phyloP scores from a whole-genome alignment of 2,329 filamentous ascomycete species.

The Aspergillus fischeri region DNA sequence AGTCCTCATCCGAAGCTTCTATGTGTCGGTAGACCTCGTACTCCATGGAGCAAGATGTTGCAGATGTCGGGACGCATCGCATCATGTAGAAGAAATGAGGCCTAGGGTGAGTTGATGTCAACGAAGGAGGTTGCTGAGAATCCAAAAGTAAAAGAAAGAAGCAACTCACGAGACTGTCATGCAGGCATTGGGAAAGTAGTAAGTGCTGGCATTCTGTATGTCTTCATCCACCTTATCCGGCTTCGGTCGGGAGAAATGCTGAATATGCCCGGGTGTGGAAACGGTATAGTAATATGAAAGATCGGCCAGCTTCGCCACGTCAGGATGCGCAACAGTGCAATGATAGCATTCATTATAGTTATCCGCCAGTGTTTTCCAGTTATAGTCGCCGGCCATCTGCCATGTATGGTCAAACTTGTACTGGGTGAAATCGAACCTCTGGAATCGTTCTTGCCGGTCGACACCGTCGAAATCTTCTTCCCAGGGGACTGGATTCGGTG shows the following conservation, averaged over 20 bases:
- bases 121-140: background rate
- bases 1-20: slow-evolving; percentile 54
- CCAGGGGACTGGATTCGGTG: slow-evolving; percentile 16
- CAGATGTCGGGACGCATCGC: slow-evolving; percentile 54
- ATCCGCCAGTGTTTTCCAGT: slow-evolving; percentile 22
- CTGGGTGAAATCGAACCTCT: slow-evolving; percentile 20
- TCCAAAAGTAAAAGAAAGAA: background rate
- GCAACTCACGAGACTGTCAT: slow-evolving; percentile 29
- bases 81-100: slow-evolving; percentile 61
- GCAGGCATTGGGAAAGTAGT: slow-evolving; percentile 26
- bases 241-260: slow-evolving; percentile 34
- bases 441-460: slow-evolving; percentile 20
- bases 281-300: slow-evolving; percentile 53
- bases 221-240: background rate
- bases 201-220: slow-evolving; percentile 20
- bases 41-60: slow-evolving; percentile 51
- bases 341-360: slow-evolving; percentile 28
- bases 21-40: slow-evolving; percentile 63
- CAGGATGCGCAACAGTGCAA: slow-evolving; percentile 22
- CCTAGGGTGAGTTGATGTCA: slow-evolving; percentile 15
- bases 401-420: slow-evolving; percentile 22
- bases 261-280: slow-evolving; percentile 47
- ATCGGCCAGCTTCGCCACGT: slow-evolving; percentile 44
- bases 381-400: slow-evolving; percentile 22
- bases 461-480: slow-evolving; percentile 13